Evolutionary conservation across 23 red algal genomes (phyloP), one percentile per base, ranked within the genome.

Genomic region (Gracilaria gracilis): DNA sequence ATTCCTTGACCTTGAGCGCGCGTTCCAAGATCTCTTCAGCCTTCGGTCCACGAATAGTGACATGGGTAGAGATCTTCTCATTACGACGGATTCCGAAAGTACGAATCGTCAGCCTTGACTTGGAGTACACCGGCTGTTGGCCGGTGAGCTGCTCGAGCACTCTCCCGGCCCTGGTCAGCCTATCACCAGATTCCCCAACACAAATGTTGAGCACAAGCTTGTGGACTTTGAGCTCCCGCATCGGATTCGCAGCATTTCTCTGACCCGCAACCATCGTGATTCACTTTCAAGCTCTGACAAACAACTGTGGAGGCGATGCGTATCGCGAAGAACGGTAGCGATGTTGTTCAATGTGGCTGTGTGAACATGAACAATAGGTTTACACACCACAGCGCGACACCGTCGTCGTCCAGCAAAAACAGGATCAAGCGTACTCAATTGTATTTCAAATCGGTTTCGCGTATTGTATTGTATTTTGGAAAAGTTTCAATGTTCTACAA

Each of bases 131-230:
- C 3, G 93, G 92, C 35, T 84, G 75, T 42, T 98, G 96, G 11
- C 96, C 96, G 40, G 96, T 98, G 59, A 98, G 86, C 72, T 98
- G 96, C 59, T 98, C 92, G 6, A 98, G 91, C 44, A 98, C 96
- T 35, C 96, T 39, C 35, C 79, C 88, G 17, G 96, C 96, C 39
- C 93, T 80, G 34, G 96, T 98, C 51, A 98, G 80, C 21, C 92
- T 93, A 93, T 98, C 96, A 21, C 96, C 96, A 61, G 91, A 95
- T 75, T 91, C 89, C 11, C 96, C 96, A 27, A 98, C 96, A 65
- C 96, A 95, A 65, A 94, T 95, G 93, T 98, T 98, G 50, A 98
- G 81, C 20, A 98, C 96, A 32, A 98, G 90, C 96, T 98, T 98
- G 78, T 98, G 91, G 0, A 98, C 96, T 55, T 95, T 98, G 48